Percentiles rank a stretch among this genome's conserved stretches.
phyloP scores from a whole-genome alignment of 371 early-diverging fungal genomes.

The Mucor lusitanicus region DNA sequence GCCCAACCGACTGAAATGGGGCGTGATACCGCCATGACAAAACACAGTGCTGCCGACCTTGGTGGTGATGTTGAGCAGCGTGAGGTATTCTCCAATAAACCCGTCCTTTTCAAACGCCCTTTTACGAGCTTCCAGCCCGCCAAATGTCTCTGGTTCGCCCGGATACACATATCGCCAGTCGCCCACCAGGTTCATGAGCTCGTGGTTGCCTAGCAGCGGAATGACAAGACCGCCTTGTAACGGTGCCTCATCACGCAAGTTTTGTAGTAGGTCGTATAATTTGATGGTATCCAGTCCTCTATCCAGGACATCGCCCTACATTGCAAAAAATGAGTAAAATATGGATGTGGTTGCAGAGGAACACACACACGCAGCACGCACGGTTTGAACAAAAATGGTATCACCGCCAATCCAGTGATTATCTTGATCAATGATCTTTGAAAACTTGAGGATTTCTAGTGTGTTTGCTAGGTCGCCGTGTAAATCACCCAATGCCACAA shows the following conservation, averaged over 20 bases:
- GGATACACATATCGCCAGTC: constrained; percentile 75
- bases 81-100: constrained; percentile 67
- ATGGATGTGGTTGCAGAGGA: no score
- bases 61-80: constrained; percentile 57
- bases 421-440: constrained; percentile 59
- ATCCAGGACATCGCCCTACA: constrained; percentile 79
- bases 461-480: constrained; percentile 72
- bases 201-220: constrained; percentile 67
- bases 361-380: constrained; percentile 9
- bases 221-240: constrained; percentile 62
- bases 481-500: constrained; percentile 79
- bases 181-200: constrained; percentile 74
- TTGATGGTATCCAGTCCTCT: constrained; percentile 73
- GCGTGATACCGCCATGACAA: constrained; percentile 74
- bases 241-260: constrained; percentile 61
- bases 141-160: constrained; percentile 69
- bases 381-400: constrained; percentile 57
- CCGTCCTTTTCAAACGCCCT: constrained; percentile 64
- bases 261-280: constrained; percentile 62
- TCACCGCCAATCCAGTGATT: constrained; percentile 67
- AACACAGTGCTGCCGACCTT: constrained; percentile 69
- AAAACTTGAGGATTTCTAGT: constrained; percentile 59
- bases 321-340: no score
- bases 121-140: constrained; percentile 51
- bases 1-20: constrained; percentile 51